phyloP scores from a whole-genome alignment of 768 basidiomycete species.

The Suillus clintonianus region DNA sequence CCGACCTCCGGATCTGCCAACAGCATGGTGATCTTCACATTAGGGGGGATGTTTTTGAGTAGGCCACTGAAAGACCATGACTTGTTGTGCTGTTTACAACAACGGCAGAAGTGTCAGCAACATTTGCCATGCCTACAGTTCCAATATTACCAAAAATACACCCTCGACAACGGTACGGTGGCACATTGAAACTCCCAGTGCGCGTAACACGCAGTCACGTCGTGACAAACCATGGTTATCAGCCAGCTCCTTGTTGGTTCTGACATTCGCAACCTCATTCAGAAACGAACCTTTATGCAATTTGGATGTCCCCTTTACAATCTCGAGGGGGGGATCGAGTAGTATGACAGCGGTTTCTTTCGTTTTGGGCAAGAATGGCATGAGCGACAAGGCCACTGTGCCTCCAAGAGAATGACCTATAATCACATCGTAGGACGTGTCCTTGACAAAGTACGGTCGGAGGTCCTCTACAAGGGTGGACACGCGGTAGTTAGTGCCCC shows the following conservation, averaged over 20 bases:
- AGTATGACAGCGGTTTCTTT: slow-evolving; percentile 9
- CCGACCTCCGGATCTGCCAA: slow-evolving; percentile 18
- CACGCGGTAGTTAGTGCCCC: slow-evolving; percentile 10
- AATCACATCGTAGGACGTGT: slow-evolving; percentile 17
- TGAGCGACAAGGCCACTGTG: slow-evolving; percentile 14
- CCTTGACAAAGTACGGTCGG: slow-evolving; percentile 9
- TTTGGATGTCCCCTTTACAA: not conserved
- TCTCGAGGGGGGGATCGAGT: slow-evolving; percentile 14
- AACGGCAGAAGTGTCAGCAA: not conserved
- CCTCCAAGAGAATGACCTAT: slow-evolving; percentile 20
- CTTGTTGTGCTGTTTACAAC: slow-evolving; percentile 8
- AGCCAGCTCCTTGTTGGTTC: not conserved
- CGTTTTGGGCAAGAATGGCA: slow-evolving; percentile 11
- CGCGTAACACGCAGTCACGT: slow-evolving; percentile 8
- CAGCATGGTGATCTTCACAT: slow-evolving; percentile 18
- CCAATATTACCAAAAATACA: not conserved
- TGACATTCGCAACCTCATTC: not conserved
- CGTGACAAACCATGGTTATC: slow-evolving; percentile 18
- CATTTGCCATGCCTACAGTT: not conserved
- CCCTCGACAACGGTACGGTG: not conserved
- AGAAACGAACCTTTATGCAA: not conserved
- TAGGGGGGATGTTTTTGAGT: not conserved
- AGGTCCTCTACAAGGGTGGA: slow-evolving; percentile 14
- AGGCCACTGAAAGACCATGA: slow-evolving; percentile 19
- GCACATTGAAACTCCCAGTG: slow-evolving; percentile 9